These are phyloP conservation scores for Hippophae rhamnoides DNA, from an alignment of 306 rosid genomes.

Conservation along the genomic window DNA sequence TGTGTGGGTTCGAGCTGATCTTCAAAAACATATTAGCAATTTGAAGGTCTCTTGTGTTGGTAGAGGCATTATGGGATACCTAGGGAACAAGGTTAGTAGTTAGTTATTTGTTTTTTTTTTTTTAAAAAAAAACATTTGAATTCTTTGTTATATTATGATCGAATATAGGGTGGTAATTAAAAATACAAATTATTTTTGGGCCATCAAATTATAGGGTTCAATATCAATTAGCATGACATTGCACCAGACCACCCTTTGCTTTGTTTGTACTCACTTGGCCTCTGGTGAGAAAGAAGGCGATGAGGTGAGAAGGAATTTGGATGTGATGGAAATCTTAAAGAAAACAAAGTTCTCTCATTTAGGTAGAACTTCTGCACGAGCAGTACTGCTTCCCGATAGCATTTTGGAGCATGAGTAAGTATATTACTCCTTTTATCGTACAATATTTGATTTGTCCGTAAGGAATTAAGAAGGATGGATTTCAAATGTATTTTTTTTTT, in stretches of 20 bases:
- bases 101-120: not conserved
- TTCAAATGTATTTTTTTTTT: too few relatives aligned
- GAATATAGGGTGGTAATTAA: too few relatives aligned
- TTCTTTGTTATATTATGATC: too few relatives aligned
- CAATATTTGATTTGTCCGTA: too few relatives aligned
- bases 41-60: constrained; percentile 68
- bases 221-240: constrained; percentile 77
- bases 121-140: not conserved
- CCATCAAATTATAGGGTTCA: constrained; percentile 49
- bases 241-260: constrained; percentile 55
- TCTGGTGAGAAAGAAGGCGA: constrained; percentile 91
- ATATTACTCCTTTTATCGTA: not conserved
- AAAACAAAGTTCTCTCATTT: constrained; percentile 59
- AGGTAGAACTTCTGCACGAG: constrained; percentile 16
- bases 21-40: constrained; percentile 30
- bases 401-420: constrained; percentile 76
- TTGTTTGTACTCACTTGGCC: constrained; percentile 82
- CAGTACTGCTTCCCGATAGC: constrained; percentile 32
- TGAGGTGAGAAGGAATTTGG: constrained; percentile 58
- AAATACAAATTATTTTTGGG: too few relatives aligned
- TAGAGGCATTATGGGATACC: constrained; percentile 87
- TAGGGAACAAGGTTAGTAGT: constrained; percentile 72
- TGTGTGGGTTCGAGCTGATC: constrained; percentile 59
- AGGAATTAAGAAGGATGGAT: too few relatives aligned
- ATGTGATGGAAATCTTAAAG: constrained; percentile 67